These are phyloP conservation scores for Crepidotus variabilis DNA, from an alignment of 768 basidiomycete genomes.

Conservation along the genomic window DNA sequence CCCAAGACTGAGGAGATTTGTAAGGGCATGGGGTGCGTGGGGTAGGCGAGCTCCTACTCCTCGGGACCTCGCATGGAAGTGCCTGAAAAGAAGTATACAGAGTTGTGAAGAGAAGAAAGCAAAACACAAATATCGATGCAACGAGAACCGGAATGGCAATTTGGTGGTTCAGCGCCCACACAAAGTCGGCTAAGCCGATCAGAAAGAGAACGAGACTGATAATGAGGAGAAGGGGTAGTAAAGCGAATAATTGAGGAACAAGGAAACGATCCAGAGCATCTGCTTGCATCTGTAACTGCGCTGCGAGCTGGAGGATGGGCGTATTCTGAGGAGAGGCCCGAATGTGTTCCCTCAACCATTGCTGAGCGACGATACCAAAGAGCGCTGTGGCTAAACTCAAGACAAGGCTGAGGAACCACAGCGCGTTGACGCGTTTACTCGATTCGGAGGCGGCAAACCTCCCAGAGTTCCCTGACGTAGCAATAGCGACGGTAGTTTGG, in stretches of 20 bases:
- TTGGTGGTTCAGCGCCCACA: slow-evolving; percentile 14
- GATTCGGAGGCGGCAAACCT: not conserved
- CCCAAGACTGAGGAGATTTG: slow-evolving; percentile 12
- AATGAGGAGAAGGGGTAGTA: slow-evolving; percentile 22
- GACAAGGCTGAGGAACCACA: slow-evolving; percentile 19
- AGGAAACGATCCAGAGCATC: slow-evolving; percentile 19
- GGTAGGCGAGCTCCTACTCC: not conserved
- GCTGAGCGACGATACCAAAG: slow-evolving; percentile 18
- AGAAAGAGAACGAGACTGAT: slow-evolving; percentile 22
- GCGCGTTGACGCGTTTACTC: slow-evolving; percentile 12
- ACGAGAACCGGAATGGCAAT: slow-evolving; percentile 14
- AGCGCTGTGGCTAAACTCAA: slow-evolving; percentile 18
- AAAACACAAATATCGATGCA: slow-evolving; percentile 9
- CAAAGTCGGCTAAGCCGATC: slow-evolving; percentile 18
- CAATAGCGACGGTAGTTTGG: slow-evolving; percentile 1
- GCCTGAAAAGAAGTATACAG: slow-evolving; percentile 7
- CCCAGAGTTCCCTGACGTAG: not conserved
- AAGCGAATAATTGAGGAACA: slow-evolving; percentile 15
- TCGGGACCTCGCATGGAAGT: not conserved
- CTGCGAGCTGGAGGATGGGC: slow-evolving; percentile 8
- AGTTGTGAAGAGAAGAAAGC: slow-evolving; percentile 16
- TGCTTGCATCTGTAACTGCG: slow-evolving; percentile 18
- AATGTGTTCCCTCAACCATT: slow-evolving; percentile 21
- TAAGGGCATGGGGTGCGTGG: slow-evolving; percentile 9
- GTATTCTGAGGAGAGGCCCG: slow-evolving; percentile 3